Conservation (phyloP, 768 basidiomycete genomes). For the Punctularia strigosozonata region DNA sequence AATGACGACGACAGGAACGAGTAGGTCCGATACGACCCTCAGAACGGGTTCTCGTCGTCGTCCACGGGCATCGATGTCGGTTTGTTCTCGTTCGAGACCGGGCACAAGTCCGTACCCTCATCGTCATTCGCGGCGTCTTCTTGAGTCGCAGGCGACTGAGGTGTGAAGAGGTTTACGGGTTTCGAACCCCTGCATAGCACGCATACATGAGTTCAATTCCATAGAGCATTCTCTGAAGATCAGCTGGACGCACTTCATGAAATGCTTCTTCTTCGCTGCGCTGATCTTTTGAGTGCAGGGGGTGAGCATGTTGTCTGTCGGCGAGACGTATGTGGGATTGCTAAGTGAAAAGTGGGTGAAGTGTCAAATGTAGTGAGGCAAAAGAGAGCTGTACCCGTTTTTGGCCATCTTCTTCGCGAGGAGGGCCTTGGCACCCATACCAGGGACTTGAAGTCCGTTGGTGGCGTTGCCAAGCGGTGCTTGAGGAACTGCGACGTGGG, state of each 20-base stretch:
- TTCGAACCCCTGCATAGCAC: conserved; percentile 37
- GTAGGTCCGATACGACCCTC: no score
- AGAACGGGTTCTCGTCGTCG: conserved; percentile 67
- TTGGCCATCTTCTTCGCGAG: conserved; percentile 92
- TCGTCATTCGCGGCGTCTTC: conserved; percentile 23
- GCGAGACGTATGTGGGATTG: conserved; percentile 83
- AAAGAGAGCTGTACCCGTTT: conserved; percentile 38
- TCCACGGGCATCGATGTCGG: conserved; percentile 26
- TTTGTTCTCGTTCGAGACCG: conserved; percentile 15
- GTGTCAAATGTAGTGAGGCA: conserved; percentile 4
- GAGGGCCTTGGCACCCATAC: conserved; percentile 84
- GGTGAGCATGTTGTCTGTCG: conserved; percentile 92
- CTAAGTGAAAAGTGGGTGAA: conserved; percentile 24
- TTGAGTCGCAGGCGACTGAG: conserved; percentile 24
- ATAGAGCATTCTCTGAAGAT: conserved; percentile 1
- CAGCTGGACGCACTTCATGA: conserved; percentile 55
- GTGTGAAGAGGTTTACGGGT: conserved; percentile 49
- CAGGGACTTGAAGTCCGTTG: conserved; percentile 40
- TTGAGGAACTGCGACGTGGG: conserved; percentile 66
- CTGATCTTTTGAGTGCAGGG: conserved; percentile 88
- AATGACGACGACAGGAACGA: no score
- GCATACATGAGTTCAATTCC: no score
- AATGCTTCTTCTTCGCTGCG: conserved; percentile 89
- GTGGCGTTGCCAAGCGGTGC: conserved; percentile 65
- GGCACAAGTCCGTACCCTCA: conserved; percentile 15